Conservation (phyloP, 129 eudicot genomes). For the Lactuca sativa region DNA sequence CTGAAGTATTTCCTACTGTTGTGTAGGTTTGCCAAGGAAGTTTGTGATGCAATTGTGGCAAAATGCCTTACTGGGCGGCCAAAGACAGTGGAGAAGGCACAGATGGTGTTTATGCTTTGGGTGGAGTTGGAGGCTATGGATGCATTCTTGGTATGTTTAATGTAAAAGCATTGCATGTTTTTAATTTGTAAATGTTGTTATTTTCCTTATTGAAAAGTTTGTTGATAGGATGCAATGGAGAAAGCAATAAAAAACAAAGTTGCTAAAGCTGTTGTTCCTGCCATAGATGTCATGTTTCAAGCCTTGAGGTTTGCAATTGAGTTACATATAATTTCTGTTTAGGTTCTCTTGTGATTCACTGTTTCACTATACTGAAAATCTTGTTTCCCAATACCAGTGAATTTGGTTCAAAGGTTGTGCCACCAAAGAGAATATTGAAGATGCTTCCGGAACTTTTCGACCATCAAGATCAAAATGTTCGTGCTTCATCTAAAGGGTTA, state of each 20-base stretch:
- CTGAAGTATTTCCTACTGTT: background rate
- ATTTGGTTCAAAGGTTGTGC: conserved; percentile 92
- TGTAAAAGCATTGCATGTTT: background rate
- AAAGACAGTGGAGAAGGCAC: conserved; percentile 99
- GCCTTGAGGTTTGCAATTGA: conserved; percentile 71
- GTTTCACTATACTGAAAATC: conserved; percentile 13
- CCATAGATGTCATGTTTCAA: conserved; percentile 99
- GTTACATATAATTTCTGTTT: background rate
- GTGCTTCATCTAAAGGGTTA: conserved; percentile 96
- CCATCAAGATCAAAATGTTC: conserved; percentile 99
- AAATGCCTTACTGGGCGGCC: conserved; percentile 95
- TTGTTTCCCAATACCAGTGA: conserved; percentile 53
- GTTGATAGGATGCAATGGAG: conserved; percentile 93
- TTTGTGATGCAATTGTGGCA: conserved; percentile 88
- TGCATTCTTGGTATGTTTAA: conserved; percentile 68
- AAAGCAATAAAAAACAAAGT: conserved; percentile 96
- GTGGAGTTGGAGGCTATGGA: conserved; percentile 98
- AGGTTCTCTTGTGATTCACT: background rate
- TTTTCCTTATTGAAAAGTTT: conserved; percentile 7
- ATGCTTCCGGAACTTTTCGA: conserved; percentile 99
- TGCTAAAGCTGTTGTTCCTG: conserved; percentile 99
- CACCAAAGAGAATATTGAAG: conserved; percentile 95
- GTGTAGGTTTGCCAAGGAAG: conserved; percentile 84
- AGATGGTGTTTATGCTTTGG: conserved; percentile 86
- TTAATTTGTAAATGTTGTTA: background rate